A percentile compares a stretch with the other conserved stretches of the same genome.
Evolutionary conservation across 257 asterid species (phyloP).

Genomic region (Rhazya stricta): DNA sequence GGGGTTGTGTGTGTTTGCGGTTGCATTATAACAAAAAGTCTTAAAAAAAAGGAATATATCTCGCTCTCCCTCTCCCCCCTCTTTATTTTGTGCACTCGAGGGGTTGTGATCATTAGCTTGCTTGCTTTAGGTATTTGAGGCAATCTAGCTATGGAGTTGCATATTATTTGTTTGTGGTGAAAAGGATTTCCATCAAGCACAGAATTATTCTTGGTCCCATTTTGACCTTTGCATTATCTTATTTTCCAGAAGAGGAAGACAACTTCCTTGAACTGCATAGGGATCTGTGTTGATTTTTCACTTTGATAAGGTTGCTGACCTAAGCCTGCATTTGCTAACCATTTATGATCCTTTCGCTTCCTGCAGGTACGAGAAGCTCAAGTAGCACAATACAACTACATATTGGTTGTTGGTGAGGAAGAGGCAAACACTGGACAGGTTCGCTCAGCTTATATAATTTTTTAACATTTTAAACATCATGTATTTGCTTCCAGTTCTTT

Average conservation of each 20-base stretch:
- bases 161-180: not conserved
- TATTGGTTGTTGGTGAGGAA: conserved; percentile 93
- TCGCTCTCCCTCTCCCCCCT: not conserved
- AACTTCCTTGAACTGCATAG: not conserved
- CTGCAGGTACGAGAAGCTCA: conserved; percentile 96
- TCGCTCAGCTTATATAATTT: conserved; percentile 11
- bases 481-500: not conserved
- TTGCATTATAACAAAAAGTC: too few relatives aligned
- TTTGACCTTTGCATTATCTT: not conserved
- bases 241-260: not conserved
- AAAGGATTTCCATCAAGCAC: not conserved
- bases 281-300: not conserved
- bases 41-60: not conserved
- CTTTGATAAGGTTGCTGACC: conserved; percentile 11
- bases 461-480: not conserved
- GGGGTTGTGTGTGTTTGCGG: too few relatives aligned
- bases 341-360: conserved; percentile 12
- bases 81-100: not conserved
- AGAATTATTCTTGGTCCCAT: not conserved
- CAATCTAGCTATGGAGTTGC: not conserved
- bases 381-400: conserved; percentile 85
- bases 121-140: not conserved
- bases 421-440: conserved; percentile 84
- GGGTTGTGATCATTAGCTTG: not conserved
- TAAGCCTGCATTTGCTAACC: conserved; percentile 10